Percentiles rank a stretch among this genome's conserved stretches.
These are phyloP conservation scores for Tylopilus subfusipes DNA, from an alignment of 768 basidiomycete genomes.

Conservation along the genomic window DNA sequence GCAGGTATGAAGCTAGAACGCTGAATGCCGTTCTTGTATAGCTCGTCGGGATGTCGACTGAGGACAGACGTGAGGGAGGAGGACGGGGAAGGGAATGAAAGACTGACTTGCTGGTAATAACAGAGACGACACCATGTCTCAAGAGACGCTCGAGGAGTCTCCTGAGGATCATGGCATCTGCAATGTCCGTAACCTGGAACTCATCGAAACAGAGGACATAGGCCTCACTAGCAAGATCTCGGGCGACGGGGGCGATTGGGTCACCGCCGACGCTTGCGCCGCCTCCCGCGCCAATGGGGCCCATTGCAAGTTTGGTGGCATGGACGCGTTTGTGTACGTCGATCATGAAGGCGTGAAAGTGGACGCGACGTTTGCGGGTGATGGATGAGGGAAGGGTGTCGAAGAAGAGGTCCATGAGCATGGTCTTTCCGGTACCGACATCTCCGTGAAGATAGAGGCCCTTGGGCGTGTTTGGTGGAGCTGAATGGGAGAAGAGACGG, in stretches of 20 bases:
- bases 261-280: slow-evolving; percentile 49
- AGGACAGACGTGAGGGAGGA: not conserved
- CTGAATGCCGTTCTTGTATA: slow-evolving; percentile 99
- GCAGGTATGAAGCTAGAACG: slow-evolving; percentile 91
- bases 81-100: not conserved
- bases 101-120: slow-evolving; percentile 95
- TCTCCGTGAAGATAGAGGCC: slow-evolving; percentile 95
- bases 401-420: slow-evolving; percentile 99
- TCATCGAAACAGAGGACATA: slow-evolving; percentile 94
- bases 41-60: slow-evolving; percentile 94
- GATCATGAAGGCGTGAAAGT: slow-evolving; percentile 99
- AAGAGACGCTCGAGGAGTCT: slow-evolving; percentile 84
- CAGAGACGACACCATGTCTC: slow-evolving; percentile 85
- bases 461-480: slow-evolving; percentile 62
- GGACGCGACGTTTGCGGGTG: slow-evolving; percentile 79
- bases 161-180: slow-evolving; percentile 96
- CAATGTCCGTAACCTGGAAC: slow-evolving; percentile 98
- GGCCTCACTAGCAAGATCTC: slow-evolving; percentile 81
- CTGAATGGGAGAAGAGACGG: slow-evolving; percentile 32
- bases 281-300: slow-evolving; percentile 43
- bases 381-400: slow-evolving; percentile 68
- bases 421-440: slow-evolving; percentile 96
- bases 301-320: slow-evolving; percentile 70
- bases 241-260: slow-evolving; percentile 81
- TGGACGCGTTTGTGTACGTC: slow-evolving; percentile 95